Evolutionary conservation across 192 early-diverging fungal species (phyloP).

Genomic region (Coemansia sp.): DNA sequence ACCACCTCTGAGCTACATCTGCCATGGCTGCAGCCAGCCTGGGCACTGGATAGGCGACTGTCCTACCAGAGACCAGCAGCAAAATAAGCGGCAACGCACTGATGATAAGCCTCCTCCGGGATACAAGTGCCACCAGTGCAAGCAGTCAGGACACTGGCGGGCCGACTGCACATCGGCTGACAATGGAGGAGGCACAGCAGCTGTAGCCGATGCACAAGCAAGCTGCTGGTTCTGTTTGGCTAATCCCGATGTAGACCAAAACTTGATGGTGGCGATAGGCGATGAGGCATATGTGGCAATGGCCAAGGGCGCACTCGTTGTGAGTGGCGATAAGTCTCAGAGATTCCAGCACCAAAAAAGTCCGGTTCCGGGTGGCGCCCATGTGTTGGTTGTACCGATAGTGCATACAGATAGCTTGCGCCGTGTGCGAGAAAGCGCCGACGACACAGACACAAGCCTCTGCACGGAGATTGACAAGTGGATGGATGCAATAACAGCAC

Average conservation of each 20-base stretch:
- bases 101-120: conserved; percentile 40
- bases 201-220: conserved; percentile 2
- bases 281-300: conserved; percentile 79
- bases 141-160: conserved; percentile 56
- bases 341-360: conserved; percentile 22
- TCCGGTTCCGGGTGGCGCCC: conserved; percentile 75
- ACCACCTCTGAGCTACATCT: conserved; percentile 61
- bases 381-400: conserved; percentile 75
- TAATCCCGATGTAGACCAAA: conserved; percentile 86
- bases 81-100: conserved; percentile 29
- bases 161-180: conserved; percentile 52
- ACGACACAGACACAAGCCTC: conserved; percentile 50
- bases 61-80: conserved; percentile 49
- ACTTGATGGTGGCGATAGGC: conserved; percentile 84
- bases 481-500: conserved; percentile 23
- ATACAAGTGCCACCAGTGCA: conserved; percentile 57
- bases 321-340: conserved; percentile 16
- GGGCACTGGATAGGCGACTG: conserved; percentile 71
- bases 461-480: conserved; percentile 60
- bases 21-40: conserved; percentile 61
- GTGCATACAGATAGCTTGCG: conserved; percentile 55
- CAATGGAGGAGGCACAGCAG: conserved; percentile 4
- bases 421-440: conserved; percentile 30
- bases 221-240: conserved; percentile 97
- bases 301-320: conserved; percentile 84